A percentile compares a stretch with the other conserved stretches of the same genome.
These are phyloP conservation scores for Septoria petroselini DNA, from an alignment of 2,329 filamentous ascomycete genomes.

Conservation along the genomic window DNA sequence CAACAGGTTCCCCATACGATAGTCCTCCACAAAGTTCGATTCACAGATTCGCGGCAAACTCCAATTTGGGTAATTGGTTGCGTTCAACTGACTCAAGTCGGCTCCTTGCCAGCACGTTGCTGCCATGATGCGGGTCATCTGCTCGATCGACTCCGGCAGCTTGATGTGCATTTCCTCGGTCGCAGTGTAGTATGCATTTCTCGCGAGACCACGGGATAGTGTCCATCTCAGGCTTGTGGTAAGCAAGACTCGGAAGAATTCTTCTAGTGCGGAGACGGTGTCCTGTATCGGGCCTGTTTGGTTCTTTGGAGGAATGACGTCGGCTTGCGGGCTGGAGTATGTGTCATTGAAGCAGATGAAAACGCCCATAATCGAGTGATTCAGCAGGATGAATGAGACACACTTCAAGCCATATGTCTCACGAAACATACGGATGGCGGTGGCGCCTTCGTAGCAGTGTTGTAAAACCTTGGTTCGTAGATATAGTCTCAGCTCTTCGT, in stretches of 20 bases:
- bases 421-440: conserved; percentile 6
- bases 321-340: neutral
- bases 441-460: conserved; percentile 9
- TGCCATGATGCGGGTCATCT: conserved; percentile 8
- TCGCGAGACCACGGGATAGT: conserved; percentile 2
- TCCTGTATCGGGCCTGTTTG: conserved; percentile 1
- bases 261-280: conserved; percentile 9
- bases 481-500: neutral
- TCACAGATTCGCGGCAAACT: conserved; percentile 5
- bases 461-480: neutral
- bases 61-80: conserved; percentile 9
- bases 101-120: conserved; percentile 5
- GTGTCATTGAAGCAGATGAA: conserved; percentile 12
- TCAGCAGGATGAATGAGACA: conserved; percentile 7
- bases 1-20: conserved; percentile 7
- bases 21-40: conserved; percentile 4
- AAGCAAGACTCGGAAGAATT: conserved; percentile 9
- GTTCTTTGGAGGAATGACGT: neutral
- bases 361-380: conserved; percentile 12
- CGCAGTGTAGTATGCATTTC: conserved; percentile 6
- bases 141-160: neutral
- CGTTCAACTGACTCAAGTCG: conserved; percentile 1
- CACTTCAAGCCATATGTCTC: conserved; percentile 12
- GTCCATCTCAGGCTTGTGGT: conserved; percentile 12
- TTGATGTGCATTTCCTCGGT: conserved; percentile 2